phyloP scores from a whole-genome alignment of 2,329 filamentous ascomycete species.

The Colletotrichum tanaceti region DNA sequence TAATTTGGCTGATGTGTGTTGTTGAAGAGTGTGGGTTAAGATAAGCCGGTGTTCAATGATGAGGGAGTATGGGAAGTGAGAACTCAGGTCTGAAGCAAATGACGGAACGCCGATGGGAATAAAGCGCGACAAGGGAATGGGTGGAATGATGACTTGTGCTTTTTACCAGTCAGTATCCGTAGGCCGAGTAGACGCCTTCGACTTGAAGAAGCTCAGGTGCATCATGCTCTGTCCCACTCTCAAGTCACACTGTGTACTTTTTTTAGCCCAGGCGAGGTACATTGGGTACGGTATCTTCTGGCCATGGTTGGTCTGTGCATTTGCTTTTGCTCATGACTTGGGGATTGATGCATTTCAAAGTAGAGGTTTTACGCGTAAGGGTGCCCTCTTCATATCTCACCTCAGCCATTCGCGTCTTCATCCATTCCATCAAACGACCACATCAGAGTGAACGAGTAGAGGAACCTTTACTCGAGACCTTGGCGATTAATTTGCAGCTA shows the following conservation, averaged over 20 bases:
- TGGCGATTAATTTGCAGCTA: not conserved
- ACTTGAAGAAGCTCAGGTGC: not conserved
- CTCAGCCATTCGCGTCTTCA: not conserved
- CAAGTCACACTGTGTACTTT: not conserved
- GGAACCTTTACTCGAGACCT: too few relatives aligned
- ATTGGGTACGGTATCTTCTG: not conserved
- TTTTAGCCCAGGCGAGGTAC: not conserved
- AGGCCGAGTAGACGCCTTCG: not conserved
- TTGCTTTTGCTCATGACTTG: not conserved
- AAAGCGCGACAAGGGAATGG: not conserved
- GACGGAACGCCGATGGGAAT: not conserved
- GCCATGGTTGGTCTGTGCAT: not conserved
- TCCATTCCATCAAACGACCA: not conserved
- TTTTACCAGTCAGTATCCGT: not conserved
- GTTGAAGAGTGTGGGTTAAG: not conserved
- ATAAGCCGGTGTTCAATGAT: not conserved
- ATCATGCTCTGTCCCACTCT: not conserved
- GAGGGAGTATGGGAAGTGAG: not conserved
- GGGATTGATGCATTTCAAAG: not conserved
- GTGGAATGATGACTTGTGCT: not conserved
- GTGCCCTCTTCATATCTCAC: not conserved
- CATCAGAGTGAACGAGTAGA: not conserved
- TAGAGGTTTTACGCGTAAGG: constrained; percentile 2
- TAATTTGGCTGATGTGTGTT: not conserved
- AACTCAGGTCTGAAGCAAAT: not conserved